These are phyloP conservation scores for Fraxinus americana DNA, from an alignment of 257 asterid species.

Conservation along the genomic window DNA sequence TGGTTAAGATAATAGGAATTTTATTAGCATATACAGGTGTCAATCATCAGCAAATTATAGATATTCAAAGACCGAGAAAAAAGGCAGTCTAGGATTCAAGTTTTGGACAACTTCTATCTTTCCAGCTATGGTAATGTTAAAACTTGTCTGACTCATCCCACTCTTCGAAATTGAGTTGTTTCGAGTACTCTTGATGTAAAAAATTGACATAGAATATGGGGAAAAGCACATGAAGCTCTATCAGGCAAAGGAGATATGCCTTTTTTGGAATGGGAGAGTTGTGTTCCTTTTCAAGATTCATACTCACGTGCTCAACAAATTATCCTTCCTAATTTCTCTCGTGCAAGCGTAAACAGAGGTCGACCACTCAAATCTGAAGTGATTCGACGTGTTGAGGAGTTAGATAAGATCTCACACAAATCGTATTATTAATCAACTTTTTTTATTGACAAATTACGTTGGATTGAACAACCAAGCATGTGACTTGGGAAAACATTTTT, in stretches of 20 bases:
- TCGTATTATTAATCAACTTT: neutral
- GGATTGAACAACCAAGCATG: neutral
- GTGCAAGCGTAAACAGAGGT: neutral
- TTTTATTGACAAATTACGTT: neutral
- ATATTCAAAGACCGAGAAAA: slow-evolving; percentile 21
- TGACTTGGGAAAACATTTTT: neutral
- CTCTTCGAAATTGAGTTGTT: slow-evolving; percentile 12
- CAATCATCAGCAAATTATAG: slow-evolving; percentile 32
- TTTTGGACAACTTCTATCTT: slow-evolving; percentile 20
- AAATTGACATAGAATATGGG: slow-evolving; percentile 9
- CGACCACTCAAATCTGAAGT: neutral
- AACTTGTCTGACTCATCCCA: slow-evolving; percentile 27
- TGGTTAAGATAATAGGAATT: neutral
- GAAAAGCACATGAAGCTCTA: slow-evolving; percentile 22
- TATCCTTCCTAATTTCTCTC: neutral
- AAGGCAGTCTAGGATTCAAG: neutral
- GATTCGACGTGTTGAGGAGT: neutral
- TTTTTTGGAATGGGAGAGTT: slow-evolving; percentile 33
- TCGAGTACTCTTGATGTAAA: neutral
- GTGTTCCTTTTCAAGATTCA: slow-evolving; percentile 28
- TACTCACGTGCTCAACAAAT: slow-evolving; percentile 24
- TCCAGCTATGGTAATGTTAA: slow-evolving; percentile 28
- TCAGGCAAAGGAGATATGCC: slow-evolving; percentile 23
- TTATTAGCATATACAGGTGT: slow-evolving; percentile 32
- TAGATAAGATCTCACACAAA: neutral